Percentiles rank a stretch among this genome's conserved stretches.
These are phyloP conservation scores for Citrus glauca DNA, from an alignment of 345 rosid genomes.

Conservation along the genomic window DNA sequence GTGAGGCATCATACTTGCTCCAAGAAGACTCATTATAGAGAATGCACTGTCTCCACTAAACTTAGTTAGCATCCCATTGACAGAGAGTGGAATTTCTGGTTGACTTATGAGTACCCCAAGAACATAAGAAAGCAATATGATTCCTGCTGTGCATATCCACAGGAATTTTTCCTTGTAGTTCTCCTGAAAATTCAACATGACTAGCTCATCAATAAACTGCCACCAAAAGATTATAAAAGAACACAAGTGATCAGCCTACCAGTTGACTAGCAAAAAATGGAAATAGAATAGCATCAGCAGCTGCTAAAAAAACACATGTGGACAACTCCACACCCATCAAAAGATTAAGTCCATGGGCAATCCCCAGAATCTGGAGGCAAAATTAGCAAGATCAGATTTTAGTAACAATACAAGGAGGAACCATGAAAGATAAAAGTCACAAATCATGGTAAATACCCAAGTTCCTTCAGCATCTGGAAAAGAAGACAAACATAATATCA, in stretches of 20 bases:
- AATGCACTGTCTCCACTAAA: constrained; percentile 74
- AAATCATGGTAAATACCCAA: neutral
- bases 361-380: constrained; percentile 73
- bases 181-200: constrained; percentile 52
- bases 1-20: constrained; percentile 95
- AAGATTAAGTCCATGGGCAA: constrained; percentile 90
- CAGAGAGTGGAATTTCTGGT: constrained; percentile 65
- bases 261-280: constrained; percentile 73
- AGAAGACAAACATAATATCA: neutral
- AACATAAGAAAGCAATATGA: constrained; percentile 54
- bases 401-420: neutral
- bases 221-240: neutral
- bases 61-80: constrained; percentile 50
- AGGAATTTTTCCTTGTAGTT: constrained; percentile 51
- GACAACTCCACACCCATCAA: constrained; percentile 80
- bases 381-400: constrained; percentile 16
- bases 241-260: constrained; percentile 35
- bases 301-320: constrained; percentile 78
- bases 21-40: constrained; percentile 93
- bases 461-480: constrained; percentile 3
- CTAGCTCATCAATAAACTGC: constrained; percentile 8
- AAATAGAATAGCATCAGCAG: constrained; percentile 75
- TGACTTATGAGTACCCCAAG: constrained; percentile 74
- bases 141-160: constrained; percentile 53
- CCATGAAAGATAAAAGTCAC: neutral